Evolutionary conservation across 2,329 filamentous ascomycete species (phyloP).

Genomic region (Cytospora piceae): DNA sequence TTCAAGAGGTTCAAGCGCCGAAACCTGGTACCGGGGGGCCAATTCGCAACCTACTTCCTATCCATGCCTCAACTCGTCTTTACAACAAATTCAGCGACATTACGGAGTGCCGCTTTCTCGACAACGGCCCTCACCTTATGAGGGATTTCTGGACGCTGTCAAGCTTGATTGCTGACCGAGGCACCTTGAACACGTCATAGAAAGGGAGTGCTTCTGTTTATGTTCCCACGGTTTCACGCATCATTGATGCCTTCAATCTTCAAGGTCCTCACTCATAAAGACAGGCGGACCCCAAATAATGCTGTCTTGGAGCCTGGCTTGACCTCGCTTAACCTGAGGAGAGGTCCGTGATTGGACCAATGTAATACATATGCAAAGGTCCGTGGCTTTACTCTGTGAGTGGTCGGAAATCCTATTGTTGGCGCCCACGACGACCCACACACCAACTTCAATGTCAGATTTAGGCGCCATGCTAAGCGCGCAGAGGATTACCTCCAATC

Average conservation of each 20-base stretch:
- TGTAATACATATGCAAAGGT: neutral
- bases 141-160: neutral
- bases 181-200: neutral
- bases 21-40: neutral
- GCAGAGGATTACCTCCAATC: slow-evolving; percentile 21
- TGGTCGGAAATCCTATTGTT: neutral
- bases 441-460: slow-evolving; percentile 1
- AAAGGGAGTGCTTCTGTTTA: neutral
- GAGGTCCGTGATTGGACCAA: slow-evolving; percentile 4
- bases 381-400: neutral
- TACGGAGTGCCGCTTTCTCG: neutral
- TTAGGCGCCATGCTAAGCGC: slow-evolving; percentile 24
- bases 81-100: no score
- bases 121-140: neutral
- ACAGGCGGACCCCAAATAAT: neutral
- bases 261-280: neutral
- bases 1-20: slow-evolving; percentile 14
- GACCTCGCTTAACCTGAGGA: neutral
- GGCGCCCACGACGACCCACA: slow-evolving; percentile 11
- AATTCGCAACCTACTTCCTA: neutral
- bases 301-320: neutral
- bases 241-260: no score
- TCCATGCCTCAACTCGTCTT: neutral
- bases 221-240: neutral
- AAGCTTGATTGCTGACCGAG: neutral